Evolutionary conservation across 2,329 filamentous ascomycete species (phyloP), one percentile per base, ranked within the genome.

Genomic region (Aureobasidium mangrovei): DNA sequence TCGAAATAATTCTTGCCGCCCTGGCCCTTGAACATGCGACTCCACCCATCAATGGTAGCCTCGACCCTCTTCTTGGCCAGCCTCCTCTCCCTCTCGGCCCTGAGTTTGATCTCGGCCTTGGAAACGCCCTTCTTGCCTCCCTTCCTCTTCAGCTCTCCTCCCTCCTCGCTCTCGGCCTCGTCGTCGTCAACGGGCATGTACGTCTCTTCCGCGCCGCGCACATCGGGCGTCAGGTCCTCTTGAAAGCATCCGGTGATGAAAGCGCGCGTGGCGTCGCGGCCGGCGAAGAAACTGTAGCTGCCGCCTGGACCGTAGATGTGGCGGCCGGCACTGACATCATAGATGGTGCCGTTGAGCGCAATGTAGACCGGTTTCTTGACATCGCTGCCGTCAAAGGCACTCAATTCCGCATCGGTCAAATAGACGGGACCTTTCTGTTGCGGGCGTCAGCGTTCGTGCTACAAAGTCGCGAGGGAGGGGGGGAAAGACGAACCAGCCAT

Each of bases 231-330:
- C 32, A 84, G 76, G 74, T 98, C 93, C 59, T 89, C 85, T 38
- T 81, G 74, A 73, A 98, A 98, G 70, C 93, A 98, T 18, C 88
- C 89, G 2, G 93, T 97, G 24, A 98, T 83, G 70, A 90, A 98
- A 24, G 85, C 89, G 46, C 93, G 85, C 10, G 86, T 83, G 33
- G 91, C 91, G 70, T 98, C 93, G 58, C 79, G 78, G 57, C 91
- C 93, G 0, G 90, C 82, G 69, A 98, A 95, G 72, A 86, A 84
- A 64, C 84, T 78, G 76, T 98, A 98, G 36, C 82, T 83, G 4
- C 91, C 93, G 29, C 89, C 90, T 0, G 91, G 78, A 70, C 62
- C 80, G 76, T 77, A 77, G 56, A 67, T 60, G 31, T 60, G 59
- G 7, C 67, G 69, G 53, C 83, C 83, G 31, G 77, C 72, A n/a